Evolutionary conservation across 129 eudicot species (phyloP).

Genomic region (Calendula officinalis): DNA sequence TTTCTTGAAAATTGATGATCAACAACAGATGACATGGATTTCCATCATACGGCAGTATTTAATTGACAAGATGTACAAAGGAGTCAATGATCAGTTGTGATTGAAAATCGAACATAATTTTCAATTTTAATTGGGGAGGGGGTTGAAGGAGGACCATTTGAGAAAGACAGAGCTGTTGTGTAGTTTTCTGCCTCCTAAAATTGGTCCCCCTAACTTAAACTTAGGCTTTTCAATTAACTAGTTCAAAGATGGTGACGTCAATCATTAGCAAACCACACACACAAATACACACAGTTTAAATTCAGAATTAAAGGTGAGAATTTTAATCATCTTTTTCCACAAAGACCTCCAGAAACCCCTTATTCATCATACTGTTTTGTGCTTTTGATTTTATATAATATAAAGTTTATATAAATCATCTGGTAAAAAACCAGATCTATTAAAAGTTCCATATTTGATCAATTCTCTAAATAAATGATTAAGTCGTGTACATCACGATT

Average conservation of each 20-base stretch:
- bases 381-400: background rate
- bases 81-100: conserved; percentile 29
- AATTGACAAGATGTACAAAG: conserved; percentile 6
- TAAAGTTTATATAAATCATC: background rate
- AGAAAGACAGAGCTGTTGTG: conserved; percentile 25
- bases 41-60: conserved; percentile 17
- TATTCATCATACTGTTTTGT: background rate
- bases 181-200: conserved; percentile 20
- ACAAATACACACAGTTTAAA: background rate
- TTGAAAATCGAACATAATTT: conserved; percentile 6
- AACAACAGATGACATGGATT: conserved; percentile 30
- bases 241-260: conserved; percentile 32
- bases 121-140: conserved; percentile 6
- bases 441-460: too few relatives aligned
- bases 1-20: conserved; percentile 2
- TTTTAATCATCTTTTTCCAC: conserved; percentile 4
- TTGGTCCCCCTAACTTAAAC: conserved; percentile 24
- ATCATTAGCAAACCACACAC: conserved; percentile 13
- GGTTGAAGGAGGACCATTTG: conserved; percentile 19
- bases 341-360: conserved; percentile 11
- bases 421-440: background rate
- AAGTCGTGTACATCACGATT: too few relatives aligned
- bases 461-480: too few relatives aligned
- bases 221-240: conserved; percentile 11
- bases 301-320: background rate